Evolutionary conservation across 805 yeast genomes (phyloP), one percentile per base, ranked within the genome.

Genomic region (Wickerhamomyces bisporus): DNA sequence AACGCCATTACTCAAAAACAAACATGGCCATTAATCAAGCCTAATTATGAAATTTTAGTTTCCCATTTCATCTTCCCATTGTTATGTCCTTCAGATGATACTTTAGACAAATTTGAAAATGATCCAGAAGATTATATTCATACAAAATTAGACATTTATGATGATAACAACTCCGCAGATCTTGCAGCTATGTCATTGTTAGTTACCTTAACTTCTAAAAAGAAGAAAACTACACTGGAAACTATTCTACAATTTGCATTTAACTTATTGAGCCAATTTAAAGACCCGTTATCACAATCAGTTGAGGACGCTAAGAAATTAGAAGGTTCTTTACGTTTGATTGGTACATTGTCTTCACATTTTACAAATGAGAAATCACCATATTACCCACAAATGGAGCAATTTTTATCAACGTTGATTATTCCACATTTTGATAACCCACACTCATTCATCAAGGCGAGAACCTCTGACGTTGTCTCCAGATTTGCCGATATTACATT

Each of bases 91-190:
- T 69, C 73, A 7, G 80, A 79, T 38, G 78, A 73, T 6, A 76
- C 78, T 15, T 64, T 86, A 39, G 94, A 85, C 47, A 61, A 75
- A 5, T 89, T 85, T 62, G 94, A 87, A 44, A 78, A 73, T 44
- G 96, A 89, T 50, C 96, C 96, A 4, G 82, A 77, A 39, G 96
- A 88, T 56, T 93, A 86, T 57, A 78, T 91, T 39, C 85, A 86
- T 58, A 68, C 79, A 36, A 74, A 74, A 38, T 70, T 87, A 50
- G 87, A 81, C 57, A 63, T 77, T 30, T 69, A 72, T 53, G 76
- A 81, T 48, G 93, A 83, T 37, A 61, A 61, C 32, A 60, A 66
- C 30, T 71, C 87, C 2, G 85, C 95, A 6, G 95, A 87, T 56
- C 66, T 76, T 32, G 94, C 95, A 2, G 91, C 96, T 2, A 66